Evolutionary conservation across 768 basidiomycete genomes (phyloP).

Genomic region (Leccinellum albellum): DNA sequence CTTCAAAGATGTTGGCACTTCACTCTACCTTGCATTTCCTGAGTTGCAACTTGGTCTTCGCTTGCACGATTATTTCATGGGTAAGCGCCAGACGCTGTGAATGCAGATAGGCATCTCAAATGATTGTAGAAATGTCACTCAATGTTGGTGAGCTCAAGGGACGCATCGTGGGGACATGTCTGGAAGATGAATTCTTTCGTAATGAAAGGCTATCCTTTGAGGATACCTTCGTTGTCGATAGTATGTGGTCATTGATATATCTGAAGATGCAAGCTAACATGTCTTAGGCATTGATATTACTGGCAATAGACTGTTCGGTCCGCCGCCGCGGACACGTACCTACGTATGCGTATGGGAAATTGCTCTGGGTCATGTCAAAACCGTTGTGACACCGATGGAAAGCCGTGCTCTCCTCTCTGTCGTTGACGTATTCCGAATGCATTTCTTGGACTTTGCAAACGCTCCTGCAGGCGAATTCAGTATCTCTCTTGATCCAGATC

Average conservation of each 20-base stretch:
- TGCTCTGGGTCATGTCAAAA: constrained; percentile 60
- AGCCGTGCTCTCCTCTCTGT: constrained; percentile 49
- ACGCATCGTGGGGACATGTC: constrained; percentile 44
- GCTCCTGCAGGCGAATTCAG: constrained; percentile 70
- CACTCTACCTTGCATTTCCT: constrained; percentile 55
- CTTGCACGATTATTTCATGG: constrained; percentile 87
- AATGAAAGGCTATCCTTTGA: constrained; percentile 16
- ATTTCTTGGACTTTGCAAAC: constrained; percentile 74
- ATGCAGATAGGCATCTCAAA: constrained; percentile 6
- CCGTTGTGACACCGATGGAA: constrained; percentile 52
- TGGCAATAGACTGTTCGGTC: constrained; percentile 86
- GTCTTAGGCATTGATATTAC: constrained; percentile 67
- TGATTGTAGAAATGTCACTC: constrained; percentile 64
- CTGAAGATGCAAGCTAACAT: not conserved
- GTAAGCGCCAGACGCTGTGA: constrained; percentile 36
- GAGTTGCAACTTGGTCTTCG: constrained; percentile 73
- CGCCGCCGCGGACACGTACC: constrained; percentile 75
- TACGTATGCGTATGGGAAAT: constrained; percentile 96
- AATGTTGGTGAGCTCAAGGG: constrained; percentile 64
- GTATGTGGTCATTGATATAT: constrained; percentile 25
- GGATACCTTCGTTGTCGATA: constrained; percentile 48
- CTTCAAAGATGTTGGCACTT: constrained; percentile 46
- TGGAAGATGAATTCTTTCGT: constrained; percentile 37
- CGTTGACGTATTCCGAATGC: constrained; percentile 56
- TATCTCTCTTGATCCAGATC: constrained; percentile 69